Evolutionary conservation across 176 grass and related monocot genomes (phyloP), one percentile per base, ranked within the genome.

Genomic region (Olyra latifolia): DNA sequence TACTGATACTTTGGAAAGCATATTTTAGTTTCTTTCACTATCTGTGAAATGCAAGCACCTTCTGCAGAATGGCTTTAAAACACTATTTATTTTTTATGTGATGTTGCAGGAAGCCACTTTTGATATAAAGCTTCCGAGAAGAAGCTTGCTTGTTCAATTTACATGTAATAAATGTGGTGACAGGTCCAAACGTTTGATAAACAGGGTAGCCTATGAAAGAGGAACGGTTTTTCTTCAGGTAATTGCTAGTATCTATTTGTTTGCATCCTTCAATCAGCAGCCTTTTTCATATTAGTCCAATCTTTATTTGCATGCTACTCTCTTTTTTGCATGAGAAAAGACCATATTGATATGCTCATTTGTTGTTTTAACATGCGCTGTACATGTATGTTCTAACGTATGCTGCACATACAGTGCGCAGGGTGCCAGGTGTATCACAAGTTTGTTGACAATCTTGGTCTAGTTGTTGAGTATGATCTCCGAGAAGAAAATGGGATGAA

Each of bases 211-310:
- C 41, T 99, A 99, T 88, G 92, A 99, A 86, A 93, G 83, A 66
- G 96, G 96, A 45, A 99, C 96, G 22, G 55, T 99, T 28, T 99
- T 99, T 75, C 82, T 99, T 57, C 96, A 95, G 96, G 96, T 95
- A 86, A 53, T 84, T 77, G 1, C 53, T 44, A 57, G 54, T 42
- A 29, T 69, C 62, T 63, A 17, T 54, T 77, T 60, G 60, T 68
- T 66, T 66, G 42, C n/a, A 10, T 9, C 16, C 70, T 77, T 82
- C 28, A 41, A 41, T 52, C 57, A 66, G 24, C 38, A 86, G 23
- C 38, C 62, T 88, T 72, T 17, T 24, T 64, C 29, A 62, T 79
- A 62, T 61, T 66, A 65, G 19, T 76, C 10, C 74, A 74, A 75
- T 76, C 22, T 60, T 74, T 44, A 29, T 44, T 62, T 69, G 4